Percentiles rank a stretch among this genome's conserved stretches.
These are phyloP conservation scores for Talaromyces sp. DNA, from an alignment of 2,329 filamentous ascomycete genomes.

Conservation along the genomic window DNA sequence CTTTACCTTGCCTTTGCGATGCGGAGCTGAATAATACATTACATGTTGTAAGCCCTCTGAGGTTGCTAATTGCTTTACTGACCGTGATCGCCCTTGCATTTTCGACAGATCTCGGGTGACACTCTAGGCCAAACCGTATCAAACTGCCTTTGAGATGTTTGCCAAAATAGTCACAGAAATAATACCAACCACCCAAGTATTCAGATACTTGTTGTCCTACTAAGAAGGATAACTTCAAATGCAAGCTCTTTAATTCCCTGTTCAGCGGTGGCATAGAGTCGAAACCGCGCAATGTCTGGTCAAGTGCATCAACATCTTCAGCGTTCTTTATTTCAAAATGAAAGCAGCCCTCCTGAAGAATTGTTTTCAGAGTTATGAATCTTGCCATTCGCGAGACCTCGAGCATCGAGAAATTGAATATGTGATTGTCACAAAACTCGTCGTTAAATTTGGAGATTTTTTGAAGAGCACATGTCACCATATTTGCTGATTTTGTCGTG, in stretches of 20 bases:
- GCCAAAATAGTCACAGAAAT: conserved; percentile 21
- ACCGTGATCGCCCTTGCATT: conserved; percentile 19
- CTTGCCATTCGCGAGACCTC: conserved; percentile 13
- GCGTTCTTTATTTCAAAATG: conserved; percentile 17
- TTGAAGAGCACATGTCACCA: not conserved
- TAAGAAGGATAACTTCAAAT: not conserved
- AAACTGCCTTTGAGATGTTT: conserved; percentile 21
- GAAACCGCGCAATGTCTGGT: conserved; percentile 9
- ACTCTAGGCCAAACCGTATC: conserved; percentile 25
- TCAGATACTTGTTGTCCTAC: not conserved
- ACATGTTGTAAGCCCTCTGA: not conserved
- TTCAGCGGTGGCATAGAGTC: not conserved
- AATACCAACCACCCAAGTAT: not conserved
- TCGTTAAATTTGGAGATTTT: not conserved
- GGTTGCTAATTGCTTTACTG: conserved; percentile 8
- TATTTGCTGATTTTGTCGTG: not conserved
- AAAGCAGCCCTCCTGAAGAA: conserved; percentile 23
- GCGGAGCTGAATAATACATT: not conserved
- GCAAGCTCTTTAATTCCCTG: not conserved
- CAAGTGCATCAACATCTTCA: conserved; percentile 20
- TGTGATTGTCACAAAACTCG: not conserved
- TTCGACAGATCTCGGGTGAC: conserved; percentile 22
- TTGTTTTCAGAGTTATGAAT: conserved; percentile 20
- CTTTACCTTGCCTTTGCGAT: not conserved
- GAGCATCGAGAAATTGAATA: not conserved